Evolutionary conservation across 2,329 filamentous ascomycete genomes (phyloP), one percentile per base, ranked within the genome.

Genomic region (Colletotrichum nymphaeae): DNA sequence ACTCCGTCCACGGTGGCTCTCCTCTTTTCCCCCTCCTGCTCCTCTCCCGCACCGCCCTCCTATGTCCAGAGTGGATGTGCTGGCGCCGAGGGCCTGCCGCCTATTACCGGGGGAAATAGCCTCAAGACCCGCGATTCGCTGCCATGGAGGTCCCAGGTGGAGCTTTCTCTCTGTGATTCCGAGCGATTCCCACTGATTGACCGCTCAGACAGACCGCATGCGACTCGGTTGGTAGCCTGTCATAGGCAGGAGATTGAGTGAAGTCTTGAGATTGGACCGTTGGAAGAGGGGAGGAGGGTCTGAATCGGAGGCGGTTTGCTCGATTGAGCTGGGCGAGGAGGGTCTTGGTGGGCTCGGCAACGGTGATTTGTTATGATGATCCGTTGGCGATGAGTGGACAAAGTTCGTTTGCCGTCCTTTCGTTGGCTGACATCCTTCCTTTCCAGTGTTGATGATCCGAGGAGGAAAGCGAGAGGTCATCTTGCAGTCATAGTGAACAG

Each of bases 251-350:
- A 79, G 77, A 79, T 78, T 77, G 79, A 64, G 68, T 74, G 77
- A 78, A 78, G 74, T 77, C 69, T 65, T 76, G 63, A 78, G 72
- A 81, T 80, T 81, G 80, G 80, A 73, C 72, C 24, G 74, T 55
- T 58, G 37, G 28, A 62, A 46, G 65, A 63, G 65, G 65, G 37
- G 67, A 28, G 49, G 58, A 32, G 65, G 62, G 32, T 24, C 26
- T 22, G 12, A 9, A 24, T 32, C 46, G 52, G 24, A 30, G 63
- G 63, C 49, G 11, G 35, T 52, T 46, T 58, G 60, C 49, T 64
- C 52, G 35, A 19, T 58, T 5, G 59, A 71, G 2, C 52, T 26
- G 35, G 28, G 24, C 19, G 67, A 22, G n/a, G 42, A 49, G 49
- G 67, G 11, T 46, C 12, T 22, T 67, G 26, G 56, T 72, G 71